Evolutionary conservation across 805 yeast species (phyloP), one percentile per base, ranked within the genome.

Genomic region (Candida mattraensis): DNA sequence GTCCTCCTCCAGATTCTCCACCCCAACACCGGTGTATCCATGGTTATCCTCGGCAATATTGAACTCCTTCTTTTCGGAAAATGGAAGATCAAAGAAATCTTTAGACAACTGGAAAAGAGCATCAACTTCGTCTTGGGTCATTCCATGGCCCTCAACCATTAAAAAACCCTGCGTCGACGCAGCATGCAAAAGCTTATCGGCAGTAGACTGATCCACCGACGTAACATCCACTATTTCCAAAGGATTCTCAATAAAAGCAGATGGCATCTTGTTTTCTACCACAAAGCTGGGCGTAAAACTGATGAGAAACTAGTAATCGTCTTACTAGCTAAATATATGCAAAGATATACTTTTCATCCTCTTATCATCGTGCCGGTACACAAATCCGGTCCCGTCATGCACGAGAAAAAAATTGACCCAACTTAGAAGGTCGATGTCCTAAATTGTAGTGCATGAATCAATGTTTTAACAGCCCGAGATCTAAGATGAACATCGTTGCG

Each of bases 171-270:
- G 77, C 4, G 66, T 53, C n/a, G 71, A 60, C 5, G 75, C 76
- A 3, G 77, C 77, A 18, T 62, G 44, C 67, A 80, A 64, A 17
- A 83, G 66, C 38, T 70, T 61, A 6, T 64, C 66, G 0, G 79
- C 83, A 0, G 81, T 69, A 5, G 49, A 37, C 33, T 65, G 60
- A 38, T 67, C 54, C 25, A 47, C 32, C 6, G 55, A 45, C n/a
- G 78, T 61, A 18, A 83, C 69, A 48, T 83, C 87, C 19, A 83
- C 70, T 5, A 77, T 66, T 47, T 76, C 63, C 20, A 78, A 58
- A 2, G 81, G 80, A 44, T 73, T 76, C 25, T 56, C 57, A 10
- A 42, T 43, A 13, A 26, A 19, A n/a, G 44, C 37, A 2, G 43
- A 31, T 10, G 49, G 47, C 53, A 48, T 48, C 3, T 31, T 18